phyloP scores from a whole-genome alignment of 2,329 filamentous ascomycete species.

The Oidium heveae region DNA sequence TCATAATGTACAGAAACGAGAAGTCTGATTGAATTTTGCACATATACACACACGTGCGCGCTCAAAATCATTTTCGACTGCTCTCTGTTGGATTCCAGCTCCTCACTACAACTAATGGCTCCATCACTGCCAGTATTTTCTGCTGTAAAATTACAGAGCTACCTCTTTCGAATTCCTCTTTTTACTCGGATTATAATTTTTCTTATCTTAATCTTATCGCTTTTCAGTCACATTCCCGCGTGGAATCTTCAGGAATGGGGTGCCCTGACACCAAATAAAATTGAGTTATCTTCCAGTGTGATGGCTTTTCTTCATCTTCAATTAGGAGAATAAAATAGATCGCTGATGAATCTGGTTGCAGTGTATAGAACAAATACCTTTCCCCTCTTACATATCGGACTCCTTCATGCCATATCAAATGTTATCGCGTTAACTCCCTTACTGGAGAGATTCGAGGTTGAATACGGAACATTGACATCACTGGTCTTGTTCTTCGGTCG shows the following conservation, averaged over 20 bases:
- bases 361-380: conserved; percentile 88
- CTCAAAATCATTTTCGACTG: too few relatives aligned
- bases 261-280: conserved; percentile 49
- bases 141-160: conserved; percentile 49
- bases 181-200: conserved; percentile 51
- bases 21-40: too few relatives aligned
- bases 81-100: not conserved
- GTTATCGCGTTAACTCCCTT: conserved; percentile 60
- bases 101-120: conserved; percentile 6
- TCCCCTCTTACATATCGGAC: conserved; percentile 58
- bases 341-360: conserved; percentile 16
- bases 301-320: conserved; percentile 6
- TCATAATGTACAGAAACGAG: too few relatives aligned
- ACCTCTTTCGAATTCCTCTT: conserved; percentile 62
- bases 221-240: conserved; percentile 39
- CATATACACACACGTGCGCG: too few relatives aligned
- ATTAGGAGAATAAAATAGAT: not conserved
- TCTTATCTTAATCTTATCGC: conserved; percentile 42
- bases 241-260: conserved; percentile 60
- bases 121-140: conserved; percentile 29
- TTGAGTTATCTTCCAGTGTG: conserved; percentile 46
- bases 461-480: conserved; percentile 77
- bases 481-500: conserved; percentile 72
- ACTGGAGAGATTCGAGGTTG: conserved; percentile 76
- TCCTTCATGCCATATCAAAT: conserved; percentile 64